Base-by-base conservation (phyloP, 2,329 filamentous ascomycete species). In the Aspergillus hiratsukae region DNA sequence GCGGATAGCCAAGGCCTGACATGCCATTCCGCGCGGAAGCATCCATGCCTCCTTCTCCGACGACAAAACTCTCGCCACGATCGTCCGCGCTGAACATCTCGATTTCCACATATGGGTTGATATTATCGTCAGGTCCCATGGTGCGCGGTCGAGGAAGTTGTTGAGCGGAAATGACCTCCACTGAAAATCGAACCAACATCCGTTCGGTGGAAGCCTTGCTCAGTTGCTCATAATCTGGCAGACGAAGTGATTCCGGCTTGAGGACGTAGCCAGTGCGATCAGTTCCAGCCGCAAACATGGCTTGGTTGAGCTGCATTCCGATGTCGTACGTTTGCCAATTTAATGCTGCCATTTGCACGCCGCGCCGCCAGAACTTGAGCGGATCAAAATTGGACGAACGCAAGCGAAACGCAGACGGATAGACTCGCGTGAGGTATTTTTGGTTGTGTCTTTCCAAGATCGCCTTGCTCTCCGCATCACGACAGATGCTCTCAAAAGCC, bases 301-400 rank as follows among this genome's bases (percentile, higher is more conserved):
- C 94, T 64, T 94, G 89, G 71, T 97, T 97, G 72, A 97, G 83
- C 70, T 97, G 93, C 84, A 97, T 94, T 48, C 92, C 91, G 19
- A 95, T 81, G 69, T 97, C 94, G 68, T 95, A 97, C 0, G 92
- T 97, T 75, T 99, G 94, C 93, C 94, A 97, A 75, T 99, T 99
- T 60, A 97, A 81, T 0, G 94, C 94, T 14, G 89, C 91, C 93
- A 99, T 97, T 75, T 99, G 94, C 19, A 97, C 94, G 31, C 94
- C 94, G 46, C 91, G 87, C 52, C 93, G 87, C 94, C 94, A 99
- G 71, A 94, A 96, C 60, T 88, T 87, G 61, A 96, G 83, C 1
- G 94, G 94, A 67, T 97, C 91, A 68, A 97, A 97, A 75, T 99
- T 99, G 65, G 88, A 90, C 0, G 94, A 97, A 35, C 85, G 86